Percentiles rank a stretch among this genome's conserved stretches.
Conservation (phyloP, 2,329 filamentous ascomycete species). For the Monosporascus sp. region DNA sequence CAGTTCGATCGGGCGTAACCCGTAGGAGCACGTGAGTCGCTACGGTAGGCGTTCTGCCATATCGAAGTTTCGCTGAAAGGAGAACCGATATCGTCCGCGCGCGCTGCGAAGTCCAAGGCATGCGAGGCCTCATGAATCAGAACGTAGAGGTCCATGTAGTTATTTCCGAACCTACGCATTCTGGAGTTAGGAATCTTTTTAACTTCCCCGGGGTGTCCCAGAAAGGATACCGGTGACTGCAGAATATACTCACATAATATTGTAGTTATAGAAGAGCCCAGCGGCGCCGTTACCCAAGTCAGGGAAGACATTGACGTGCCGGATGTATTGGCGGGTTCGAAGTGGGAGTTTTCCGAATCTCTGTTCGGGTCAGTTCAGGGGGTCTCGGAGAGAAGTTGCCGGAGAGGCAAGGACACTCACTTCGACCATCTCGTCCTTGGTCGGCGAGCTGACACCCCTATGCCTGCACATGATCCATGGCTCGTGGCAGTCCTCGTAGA, state of each 20-base stretch:
- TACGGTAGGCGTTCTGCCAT: constrained; percentile 16
- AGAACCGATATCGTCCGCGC: constrained; percentile 8
- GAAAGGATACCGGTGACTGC: too few relatives aligned
- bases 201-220: too few relatives aligned
- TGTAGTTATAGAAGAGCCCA: constrained; percentile 12
- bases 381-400: constrained; percentile 6
- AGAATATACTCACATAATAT: constrained; percentile 6
- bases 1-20: constrained; percentile 15
- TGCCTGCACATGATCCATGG: constrained; percentile 28
- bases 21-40: constrained; percentile 11
- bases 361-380: constrained; percentile 16
- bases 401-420: constrained; percentile 17
- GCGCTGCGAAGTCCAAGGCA: constrained; percentile 12
- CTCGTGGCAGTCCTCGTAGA: constrained; percentile 22
- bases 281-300: constrained; percentile 7
- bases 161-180: constrained; percentile 1
- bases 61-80: constrained; percentile 10
- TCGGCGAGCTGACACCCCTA: constrained; percentile 14
- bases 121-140: constrained; percentile 18
- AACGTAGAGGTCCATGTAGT: constrained; percentile 1
- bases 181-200: too few relatives aligned
- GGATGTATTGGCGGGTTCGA: constrained; percentile 21
- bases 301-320: constrained; percentile 18
- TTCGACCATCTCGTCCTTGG: constrained; percentile 18
- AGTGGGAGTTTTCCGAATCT: constrained; percentile 25